Evolutionary conservation across 495 filamentous ascomycete genomes (phyloP), one percentile per base, ranked within the genome.

Genomic region (Friedmanniomyces endolithicus): DNA sequence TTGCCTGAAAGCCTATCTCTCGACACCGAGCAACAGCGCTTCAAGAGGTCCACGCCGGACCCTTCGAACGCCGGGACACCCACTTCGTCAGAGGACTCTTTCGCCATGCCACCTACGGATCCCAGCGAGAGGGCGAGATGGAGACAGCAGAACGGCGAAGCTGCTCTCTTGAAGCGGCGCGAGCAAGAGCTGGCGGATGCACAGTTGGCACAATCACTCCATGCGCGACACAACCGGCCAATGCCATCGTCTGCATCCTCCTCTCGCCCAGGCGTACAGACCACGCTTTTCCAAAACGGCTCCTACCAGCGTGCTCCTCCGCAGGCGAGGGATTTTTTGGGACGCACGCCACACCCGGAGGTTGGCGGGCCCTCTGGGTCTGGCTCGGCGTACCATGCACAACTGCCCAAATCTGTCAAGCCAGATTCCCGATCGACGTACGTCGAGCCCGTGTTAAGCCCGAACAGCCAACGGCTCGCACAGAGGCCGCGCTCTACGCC

Each of bases 1-100:
- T 27, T 37, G 17, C 37, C 58, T 7, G 8, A 47, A 16, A 27
- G n/a, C 12, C 19, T 16, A 22, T 35, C 48, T 34, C 43, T 41
- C 27, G 53, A 51, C n/a, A 34, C 25, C 22, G 47, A 57, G 12
- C 14, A 53, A 14, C 48, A 45, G 27, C 54, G 24, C 17, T 57
- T 49, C 7, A 61, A 61, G 50, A 48, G 54, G n/a, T 31, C 27
- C 16, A 61, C 59, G 23, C 59, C 59, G 6, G 54, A 61, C 1
- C 54, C 45, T 22, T 58, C 59, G 3, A 55, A 33, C 33, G 50
- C 48, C 16, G 43, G 23, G 47, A 34, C 29, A 24, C 33, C 49
- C 20, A 48, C 51, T 0, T 25, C 53, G 2, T 25, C 59, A 11
- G 19, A 29, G 1, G 48, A 53, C 25, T 54, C 43, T 1, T 56